These are phyloP conservation scores for Neurospora hispaniola DNA, from an alignment of 495 filamentous ascomycete genomes.

Conservation along the genomic window DNA sequence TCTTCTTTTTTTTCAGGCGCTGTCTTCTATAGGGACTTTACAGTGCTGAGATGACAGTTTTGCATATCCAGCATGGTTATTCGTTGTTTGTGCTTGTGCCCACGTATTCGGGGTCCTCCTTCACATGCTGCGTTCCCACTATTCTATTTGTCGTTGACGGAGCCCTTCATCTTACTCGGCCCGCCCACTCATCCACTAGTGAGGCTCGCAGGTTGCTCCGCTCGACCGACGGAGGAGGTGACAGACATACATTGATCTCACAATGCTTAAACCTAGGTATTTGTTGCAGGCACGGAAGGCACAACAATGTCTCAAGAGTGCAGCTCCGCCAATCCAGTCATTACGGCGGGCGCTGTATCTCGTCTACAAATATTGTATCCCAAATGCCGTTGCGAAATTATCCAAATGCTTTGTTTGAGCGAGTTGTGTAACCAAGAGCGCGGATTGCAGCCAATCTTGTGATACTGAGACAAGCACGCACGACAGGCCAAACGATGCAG, in stretches of 20 bases:
- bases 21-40: too few relatives aligned
- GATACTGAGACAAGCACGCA: neutral
- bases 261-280: neutral
- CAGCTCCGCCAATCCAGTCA: neutral
- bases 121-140: neutral
- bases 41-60: too few relatives aligned
- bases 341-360: neutral
- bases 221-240: neutral
- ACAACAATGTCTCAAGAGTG: neutral
- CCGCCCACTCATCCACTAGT: neutral
- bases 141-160: neutral
- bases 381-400: neutral
- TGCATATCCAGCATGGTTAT: neutral
- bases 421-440: neutral
- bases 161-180: neutral
- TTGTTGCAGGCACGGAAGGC: neutral
- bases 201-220: neutral
- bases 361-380: neutral
- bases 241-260: neutral
- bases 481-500: neutral
- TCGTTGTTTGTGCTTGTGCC: neutral
- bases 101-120: neutral
- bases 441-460: neutral
- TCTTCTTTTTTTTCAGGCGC: too few relatives aligned
- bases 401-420: neutral